Evolutionary conservation across 1,139 yeast genomes (phyloP).

Genomic region (Pneumocystis sp.): DNA sequence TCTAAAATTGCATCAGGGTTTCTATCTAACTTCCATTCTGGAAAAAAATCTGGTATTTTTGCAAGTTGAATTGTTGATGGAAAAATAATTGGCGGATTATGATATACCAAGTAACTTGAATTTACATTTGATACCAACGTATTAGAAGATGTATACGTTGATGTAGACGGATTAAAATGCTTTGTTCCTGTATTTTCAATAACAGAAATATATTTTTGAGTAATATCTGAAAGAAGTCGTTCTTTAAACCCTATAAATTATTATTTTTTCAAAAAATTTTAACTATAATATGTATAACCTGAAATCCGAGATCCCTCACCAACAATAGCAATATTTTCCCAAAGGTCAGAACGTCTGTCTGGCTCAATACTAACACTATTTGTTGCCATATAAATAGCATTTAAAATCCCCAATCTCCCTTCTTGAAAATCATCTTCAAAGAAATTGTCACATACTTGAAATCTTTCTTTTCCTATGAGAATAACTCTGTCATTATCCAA

Average conservation of each 20-base stretch:
- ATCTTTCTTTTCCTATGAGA: conserved; percentile 71
- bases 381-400: conserved; percentile 9
- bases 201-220: conserved; percentile 2
- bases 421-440: conserved; percentile 36
- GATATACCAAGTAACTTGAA: conserved; percentile 26
- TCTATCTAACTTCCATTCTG: conserved; percentile 62
- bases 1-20: conserved; percentile 7
- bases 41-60: conserved; percentile 78
- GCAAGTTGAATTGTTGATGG: conserved; percentile 59
- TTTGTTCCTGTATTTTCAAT: conserved; percentile 14
- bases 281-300: conserved; percentile 47
- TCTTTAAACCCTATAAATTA: conserved; percentile 1
- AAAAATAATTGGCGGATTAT: conserved; percentile 29
- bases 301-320: conserved; percentile 64
- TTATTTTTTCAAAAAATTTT: conserved; percentile 28
- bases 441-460: conserved; percentile 55
- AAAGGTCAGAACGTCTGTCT: conserved; percentile 59
- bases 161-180: conserved; percentile 7
- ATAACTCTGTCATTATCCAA: conserved; percentile 25
- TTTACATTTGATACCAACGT: conserved; percentile 15
- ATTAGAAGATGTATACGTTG: conserved; percentile 13
- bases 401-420: conserved; percentile 27
- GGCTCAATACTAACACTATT: conserved; percentile 6
- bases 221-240: conserved; percentile 3
- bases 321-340: conserved; percentile 65